These are phyloP conservation scores for Phtheirospermum japonicum DNA, from an alignment of 257 asterid genomes.

Conservation along the genomic window DNA sequence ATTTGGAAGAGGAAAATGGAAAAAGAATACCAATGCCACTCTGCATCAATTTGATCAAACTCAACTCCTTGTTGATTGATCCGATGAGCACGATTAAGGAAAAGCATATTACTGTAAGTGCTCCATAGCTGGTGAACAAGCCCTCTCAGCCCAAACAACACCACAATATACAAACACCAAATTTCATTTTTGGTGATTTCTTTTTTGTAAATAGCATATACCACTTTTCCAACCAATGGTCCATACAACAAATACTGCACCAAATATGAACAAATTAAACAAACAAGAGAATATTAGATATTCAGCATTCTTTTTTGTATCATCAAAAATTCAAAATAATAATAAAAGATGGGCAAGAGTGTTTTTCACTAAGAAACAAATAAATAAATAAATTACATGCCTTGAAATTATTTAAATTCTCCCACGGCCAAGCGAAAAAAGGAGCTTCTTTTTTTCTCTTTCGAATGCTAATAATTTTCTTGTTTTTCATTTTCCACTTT, in stretches of 20 bases:
- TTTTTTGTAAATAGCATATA: conserved; percentile 39
- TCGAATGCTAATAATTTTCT: no score
- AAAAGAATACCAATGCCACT: conserved; percentile 77
- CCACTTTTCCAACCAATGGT: conserved; percentile 62
- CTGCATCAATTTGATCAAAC: conserved; percentile 71
- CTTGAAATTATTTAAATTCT: conserved; percentile 55
- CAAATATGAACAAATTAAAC: conserved; percentile 7
- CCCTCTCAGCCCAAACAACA: conserved; percentile 56
- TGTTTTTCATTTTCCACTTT: no score
- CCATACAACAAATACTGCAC: conserved; percentile 64
- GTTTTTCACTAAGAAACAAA: no score
- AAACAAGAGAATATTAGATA: conserved; percentile 2
- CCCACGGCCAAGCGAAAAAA: conserved; percentile 81
- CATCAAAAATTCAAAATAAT: no score
- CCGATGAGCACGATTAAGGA: conserved; percentile 43
- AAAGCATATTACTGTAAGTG: conserved; percentile 47
- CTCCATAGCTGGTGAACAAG: conserved; percentile 75
- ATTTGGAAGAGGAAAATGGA: neutral
- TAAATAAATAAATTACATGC: conserved; percentile 33
- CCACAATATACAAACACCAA: conserved; percentile 72
- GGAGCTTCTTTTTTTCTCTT: conserved; percentile 38
- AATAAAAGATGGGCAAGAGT: neutral
- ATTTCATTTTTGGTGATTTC: conserved; percentile 35
- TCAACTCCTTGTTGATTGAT: conserved; percentile 65
- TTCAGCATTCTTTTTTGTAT: conserved; percentile 29